Evolutionary conservation across 1,284 basidiomycete species (phyloP), one percentile per base, ranked within the genome.

Genomic region (Stereum hirsutum): DNA sequence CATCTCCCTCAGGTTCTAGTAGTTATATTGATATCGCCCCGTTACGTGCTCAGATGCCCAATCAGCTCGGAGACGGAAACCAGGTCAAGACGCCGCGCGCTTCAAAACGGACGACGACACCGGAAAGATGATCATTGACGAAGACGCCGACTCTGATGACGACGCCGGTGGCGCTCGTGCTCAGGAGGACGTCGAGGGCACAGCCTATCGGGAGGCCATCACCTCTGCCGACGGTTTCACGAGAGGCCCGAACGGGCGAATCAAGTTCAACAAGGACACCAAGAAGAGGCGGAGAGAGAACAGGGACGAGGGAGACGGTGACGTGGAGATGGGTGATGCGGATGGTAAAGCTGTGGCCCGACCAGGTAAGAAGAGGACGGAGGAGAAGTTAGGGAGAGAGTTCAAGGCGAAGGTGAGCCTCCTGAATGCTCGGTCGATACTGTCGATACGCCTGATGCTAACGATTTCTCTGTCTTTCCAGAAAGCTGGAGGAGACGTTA

Each of bases 201-300:
- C 68, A 10, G 93, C 92, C 1, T 99, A 95, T 63, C 75, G 78
- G 44, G 89, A 95, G 59, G 78, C 74, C 43, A 60, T 92, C 44
- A 83, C 82, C 8, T 87, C 88, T 5, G 79, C 81, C 23, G 95
- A 98, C 57, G 96, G 95, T 5, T 90, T 92, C 63, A 83, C 78
- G 1, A 79, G 91, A 25, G 89, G 89, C 27, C 71, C 81, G 1
- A 81, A 81, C 47, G 96, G 96, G 15, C 80, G 78, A 28, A 68
- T 98, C 58, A 95, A 92, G 64, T 96, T 98, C 68, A 91, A 97
- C 69, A 98, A 98, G 66, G 89, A 97, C 57, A 95, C 89, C 21
- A 95, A 94, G 65, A 89, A 92, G 56, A 75, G 87, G 45, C 65
- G 92, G 47, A 73, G 83, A 42, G 75, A 75, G 30, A 71, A 74